Evolutionary conservation across 1,139 yeast genomes (phyloP).

Genomic region (Kluyveromyces marxianus): DNA sequence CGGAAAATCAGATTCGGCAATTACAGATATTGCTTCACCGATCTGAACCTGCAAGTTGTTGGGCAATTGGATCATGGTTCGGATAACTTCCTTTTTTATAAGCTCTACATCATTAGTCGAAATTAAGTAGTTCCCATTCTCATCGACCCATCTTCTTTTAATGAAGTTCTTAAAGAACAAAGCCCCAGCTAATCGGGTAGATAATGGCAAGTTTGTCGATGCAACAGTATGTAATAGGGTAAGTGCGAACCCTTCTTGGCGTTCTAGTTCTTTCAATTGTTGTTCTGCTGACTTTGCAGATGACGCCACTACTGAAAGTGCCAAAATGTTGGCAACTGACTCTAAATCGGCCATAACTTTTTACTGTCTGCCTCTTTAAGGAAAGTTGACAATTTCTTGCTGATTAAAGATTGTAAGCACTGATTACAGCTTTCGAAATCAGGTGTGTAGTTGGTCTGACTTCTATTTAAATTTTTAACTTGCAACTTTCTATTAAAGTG

Average conservation of each 20-base stretch:
- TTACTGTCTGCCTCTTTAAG: neutral
- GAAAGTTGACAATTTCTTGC: neutral
- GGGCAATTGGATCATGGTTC: conserved; percentile 77
- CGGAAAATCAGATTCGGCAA: conserved; percentile 96
- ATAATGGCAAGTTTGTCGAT: conserved; percentile 42
- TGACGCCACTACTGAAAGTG: conserved; percentile 35
- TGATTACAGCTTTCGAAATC: too few species aligned
- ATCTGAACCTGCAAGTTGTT: conserved; percentile 73
- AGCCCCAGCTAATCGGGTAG: conserved; percentile 81
- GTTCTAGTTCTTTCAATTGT: conserved; percentile 53
- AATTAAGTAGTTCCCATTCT: conserved; percentile 70
- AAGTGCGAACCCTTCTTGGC: conserved; percentile 64
- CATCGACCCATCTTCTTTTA: conserved; percentile 82
- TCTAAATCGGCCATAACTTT: conserved; percentile 32
- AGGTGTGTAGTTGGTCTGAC: too few species aligned
- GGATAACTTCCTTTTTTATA: conserved; percentile 70
- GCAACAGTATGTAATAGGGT: conserved; percentile 74
- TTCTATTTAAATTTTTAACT: too few species aligned
- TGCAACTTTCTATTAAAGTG: too few species aligned
- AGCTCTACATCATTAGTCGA: conserved; percentile 54
- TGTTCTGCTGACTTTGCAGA: conserved; percentile 57
- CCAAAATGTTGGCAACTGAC: conserved; percentile 29
- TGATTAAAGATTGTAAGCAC: neutral
- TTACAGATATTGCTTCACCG: conserved; percentile 86
- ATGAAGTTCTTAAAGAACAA: conserved; percentile 84